A percentile compares a stretch with the other conserved stretches of the same genome.
phyloP scores from a whole-genome alignment of 2,329 filamentous ascomycete species.

The Hypoxylon sp. region DNA sequence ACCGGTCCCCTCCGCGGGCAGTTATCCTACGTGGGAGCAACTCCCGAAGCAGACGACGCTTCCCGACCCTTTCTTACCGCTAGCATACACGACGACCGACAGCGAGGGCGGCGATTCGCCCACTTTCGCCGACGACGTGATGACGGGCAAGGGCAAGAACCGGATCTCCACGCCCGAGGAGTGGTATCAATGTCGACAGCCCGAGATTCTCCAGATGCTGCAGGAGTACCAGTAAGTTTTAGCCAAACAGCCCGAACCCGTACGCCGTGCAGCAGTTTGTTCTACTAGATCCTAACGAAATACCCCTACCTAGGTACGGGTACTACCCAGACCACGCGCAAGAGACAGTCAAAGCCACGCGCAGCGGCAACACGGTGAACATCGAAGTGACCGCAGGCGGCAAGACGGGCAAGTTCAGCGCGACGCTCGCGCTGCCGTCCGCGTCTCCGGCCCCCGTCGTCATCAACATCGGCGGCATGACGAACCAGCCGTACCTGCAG shows the following conservation, averaged over 20 bases:
- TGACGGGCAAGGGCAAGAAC: conserved; percentile 52
- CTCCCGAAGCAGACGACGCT: conserved; percentile 50
- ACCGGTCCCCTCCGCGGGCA: conserved; percentile 36
- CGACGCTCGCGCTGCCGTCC: conserved; percentile 53
- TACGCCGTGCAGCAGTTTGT: too few species aligned
- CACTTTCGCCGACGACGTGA: conserved; percentile 46
- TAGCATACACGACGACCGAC: conserved; percentile 50
- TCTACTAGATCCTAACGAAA: too few species aligned
- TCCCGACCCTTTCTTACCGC: conserved; percentile 56
- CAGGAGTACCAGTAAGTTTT: conserved; percentile 59
- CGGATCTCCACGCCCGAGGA: conserved; percentile 55
- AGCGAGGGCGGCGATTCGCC: conserved; percentile 46
- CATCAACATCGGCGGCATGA: conserved; percentile 60
- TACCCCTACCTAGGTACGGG: conserved; percentile 50
- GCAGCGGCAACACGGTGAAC: conserved; percentile 54
- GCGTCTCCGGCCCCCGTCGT: conserved; percentile 54
- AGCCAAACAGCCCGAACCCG: too few species aligned
- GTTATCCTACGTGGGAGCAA: conserved; percentile 48
- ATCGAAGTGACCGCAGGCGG: conserved; percentile 54
- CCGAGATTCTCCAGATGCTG: conserved; percentile 58
- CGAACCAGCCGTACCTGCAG: conserved; percentile 55
- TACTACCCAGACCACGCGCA: conserved; percentile 59
- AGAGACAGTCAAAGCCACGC: conserved; percentile 57
- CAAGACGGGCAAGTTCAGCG: conserved; percentile 55
- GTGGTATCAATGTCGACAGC: conserved; percentile 59